These are phyloP conservation scores for Desmodesmus armatus DNA, from an alignment of 139 green algal species.

Conservation along the genomic window DNA sequence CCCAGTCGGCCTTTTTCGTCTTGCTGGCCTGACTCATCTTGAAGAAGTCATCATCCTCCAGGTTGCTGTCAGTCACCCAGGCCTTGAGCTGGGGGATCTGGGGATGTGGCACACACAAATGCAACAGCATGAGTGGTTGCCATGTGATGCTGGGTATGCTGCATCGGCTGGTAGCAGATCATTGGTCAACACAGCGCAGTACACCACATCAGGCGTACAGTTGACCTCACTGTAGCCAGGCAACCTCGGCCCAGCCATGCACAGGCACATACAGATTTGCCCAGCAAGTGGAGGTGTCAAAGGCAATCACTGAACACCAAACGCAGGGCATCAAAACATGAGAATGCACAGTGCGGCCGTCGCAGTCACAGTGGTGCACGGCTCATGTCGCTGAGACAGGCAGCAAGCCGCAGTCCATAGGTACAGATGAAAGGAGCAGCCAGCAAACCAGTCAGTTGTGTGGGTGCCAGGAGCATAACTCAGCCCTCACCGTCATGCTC, in stretches of 20 bases:
- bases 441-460: neutral
- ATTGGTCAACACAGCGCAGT: too few species aligned
- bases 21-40: slow-evolving; percentile 12
- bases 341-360: neutral
- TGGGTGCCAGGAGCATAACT: too few species aligned
- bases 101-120: neutral
- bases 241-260: neutral
- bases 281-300: neutral
- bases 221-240: too few species aligned
- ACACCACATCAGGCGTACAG: too few species aligned
- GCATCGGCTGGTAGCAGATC: too few species aligned
- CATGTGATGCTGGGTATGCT: too few species aligned
- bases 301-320: neutral
- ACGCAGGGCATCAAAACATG: neutral
- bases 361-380: too few species aligned
- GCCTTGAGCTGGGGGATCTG: slow-evolving; percentile 53
- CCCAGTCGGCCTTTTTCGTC: slow-evolving; percentile 50
- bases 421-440: too few species aligned
- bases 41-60: slow-evolving; percentile 53
- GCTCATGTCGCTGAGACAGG: too few species aligned
- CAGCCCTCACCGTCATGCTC: slow-evolving; percentile 23
- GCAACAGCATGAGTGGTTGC: too few species aligned
- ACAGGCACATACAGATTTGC: neutral
- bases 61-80: slow-evolving; percentile 47
- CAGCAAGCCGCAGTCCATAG: too few species aligned